These are phyloP conservation scores for Cyberlindnera petersonii DNA, from an alignment of 805 yeast species.

Conservation along the genomic window DNA sequence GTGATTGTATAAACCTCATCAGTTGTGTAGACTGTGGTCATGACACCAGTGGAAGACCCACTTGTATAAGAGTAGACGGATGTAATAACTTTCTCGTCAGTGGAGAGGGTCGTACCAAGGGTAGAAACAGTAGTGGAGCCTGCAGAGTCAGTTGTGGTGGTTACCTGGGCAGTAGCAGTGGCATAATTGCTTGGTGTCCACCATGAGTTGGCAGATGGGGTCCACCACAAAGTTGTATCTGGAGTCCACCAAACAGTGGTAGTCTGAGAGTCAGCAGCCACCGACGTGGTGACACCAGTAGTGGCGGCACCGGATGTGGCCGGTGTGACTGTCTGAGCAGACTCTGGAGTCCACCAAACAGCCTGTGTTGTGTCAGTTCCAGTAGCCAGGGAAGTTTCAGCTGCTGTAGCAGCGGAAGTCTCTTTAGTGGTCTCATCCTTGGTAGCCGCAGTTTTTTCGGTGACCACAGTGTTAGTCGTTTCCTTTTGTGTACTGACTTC, in stretches of 20 bases:
- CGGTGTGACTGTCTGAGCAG: neutral
- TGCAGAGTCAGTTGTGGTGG: conserved; percentile 10
- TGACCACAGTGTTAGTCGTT: neutral
- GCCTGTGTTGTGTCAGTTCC: conserved; percentile 4
- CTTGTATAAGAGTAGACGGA: conserved; percentile 12
- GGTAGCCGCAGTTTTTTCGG: neutral
- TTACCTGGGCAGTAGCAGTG: conserved; percentile 6
- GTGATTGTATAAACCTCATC: conserved; percentile 12
- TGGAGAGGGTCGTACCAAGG: conserved; percentile 12
- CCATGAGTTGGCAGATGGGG: conserved; percentile 10
- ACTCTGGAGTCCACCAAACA: conserved; percentile 2
- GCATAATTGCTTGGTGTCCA: conserved; percentile 9
- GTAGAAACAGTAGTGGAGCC: conserved; percentile 14
- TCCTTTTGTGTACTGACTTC: neutral
- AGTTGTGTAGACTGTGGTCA: conserved; percentile 16
- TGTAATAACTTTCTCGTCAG: conserved; percentile 12
- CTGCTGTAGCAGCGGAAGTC: conserved; percentile 3
- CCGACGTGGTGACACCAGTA: neutral
- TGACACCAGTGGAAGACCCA: conserved; percentile 17
- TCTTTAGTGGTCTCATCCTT: neutral
- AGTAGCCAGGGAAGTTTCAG: neutral
- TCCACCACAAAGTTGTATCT: conserved; percentile 22
- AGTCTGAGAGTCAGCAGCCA: neutral
- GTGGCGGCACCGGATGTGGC: neutral
- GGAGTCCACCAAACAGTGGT: conserved; percentile 21